Conservation (phyloP, 2,329 filamentous ascomycete genomes). For the Fusarium torulosum region DNA sequence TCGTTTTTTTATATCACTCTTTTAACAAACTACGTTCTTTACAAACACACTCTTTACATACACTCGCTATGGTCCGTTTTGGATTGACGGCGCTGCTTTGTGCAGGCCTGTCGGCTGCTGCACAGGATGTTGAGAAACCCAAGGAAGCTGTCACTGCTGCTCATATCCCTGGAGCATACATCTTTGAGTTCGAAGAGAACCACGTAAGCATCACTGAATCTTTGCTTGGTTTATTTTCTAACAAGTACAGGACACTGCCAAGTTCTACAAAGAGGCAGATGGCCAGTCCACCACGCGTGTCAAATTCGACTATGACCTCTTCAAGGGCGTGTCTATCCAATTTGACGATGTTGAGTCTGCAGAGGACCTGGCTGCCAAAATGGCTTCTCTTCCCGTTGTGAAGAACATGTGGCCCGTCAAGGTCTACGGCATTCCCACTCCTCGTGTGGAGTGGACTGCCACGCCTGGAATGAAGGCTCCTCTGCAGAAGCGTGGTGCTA, state of each 20-base stretch:
- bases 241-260: constrained; percentile 54
- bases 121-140: constrained; percentile 3
- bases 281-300: constrained; percentile 51
- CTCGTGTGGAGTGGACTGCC: constrained; percentile 51
- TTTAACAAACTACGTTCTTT: not conserved
- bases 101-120: constrained; percentile 30
- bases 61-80: constrained; percentile 27
- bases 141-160: not conserved
- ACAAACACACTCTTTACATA: not conserved
- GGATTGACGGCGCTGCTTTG: constrained; percentile 31
- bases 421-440: constrained; percentile 60
- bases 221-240: not conserved
- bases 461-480: constrained; percentile 23
- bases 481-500: constrained; percentile 27
- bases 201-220: constrained; percentile 53
- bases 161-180: constrained; percentile 59
- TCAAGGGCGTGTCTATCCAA: constrained; percentile 67
- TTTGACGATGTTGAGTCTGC: constrained; percentile 61
- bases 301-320: constrained; percentile 64
- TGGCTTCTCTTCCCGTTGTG: constrained; percentile 59
- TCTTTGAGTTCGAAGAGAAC: constrained; percentile 65
- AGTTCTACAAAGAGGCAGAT: constrained; percentile 21
- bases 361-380: constrained; percentile 57
- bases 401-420: constrained; percentile 64
- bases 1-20: constrained; percentile 17